Percentiles rank a stretch among this genome's conserved stretches.
Conservation (phyloP, 2,329 filamentous ascomycete species). For the Ascochyta lentis region DNA sequence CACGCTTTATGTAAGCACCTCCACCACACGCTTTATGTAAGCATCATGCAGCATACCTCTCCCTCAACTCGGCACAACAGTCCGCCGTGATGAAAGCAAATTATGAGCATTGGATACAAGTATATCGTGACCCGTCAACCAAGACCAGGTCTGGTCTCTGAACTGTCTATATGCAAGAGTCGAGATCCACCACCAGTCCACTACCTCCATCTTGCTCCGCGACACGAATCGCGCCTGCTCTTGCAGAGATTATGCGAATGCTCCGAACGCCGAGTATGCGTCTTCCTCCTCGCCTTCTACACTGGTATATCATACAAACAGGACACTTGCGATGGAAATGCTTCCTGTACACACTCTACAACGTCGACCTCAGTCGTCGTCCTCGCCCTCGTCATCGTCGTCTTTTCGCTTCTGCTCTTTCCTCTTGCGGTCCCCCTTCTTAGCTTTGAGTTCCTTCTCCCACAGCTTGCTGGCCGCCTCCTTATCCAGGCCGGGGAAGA, state of each 20-base stretch:
- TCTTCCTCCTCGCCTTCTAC: neutral
- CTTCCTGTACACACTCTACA: neutral
- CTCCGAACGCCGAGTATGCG: constrained; percentile 12
- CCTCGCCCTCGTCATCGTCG: constrained; percentile 55
- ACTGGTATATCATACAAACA: constrained; percentile 4
- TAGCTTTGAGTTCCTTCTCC: constrained; percentile 64
- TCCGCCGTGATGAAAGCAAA: too few species aligned
- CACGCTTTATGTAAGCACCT: neutral
- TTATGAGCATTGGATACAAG: too few species aligned
- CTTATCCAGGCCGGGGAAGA: constrained; percentile 82
- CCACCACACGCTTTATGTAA: neutral
- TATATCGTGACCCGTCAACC: too few species aligned
- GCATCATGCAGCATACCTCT: neutral
- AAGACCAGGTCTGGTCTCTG: too few species aligned
- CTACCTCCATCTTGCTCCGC: neutral
- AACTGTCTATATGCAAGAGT: constrained; percentile 10
- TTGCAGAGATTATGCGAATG: neutral
- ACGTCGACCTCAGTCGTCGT: constrained; percentile 36
- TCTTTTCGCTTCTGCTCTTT: constrained; percentile 46
- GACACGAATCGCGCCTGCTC: neutral
- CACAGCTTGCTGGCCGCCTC: constrained; percentile 75
- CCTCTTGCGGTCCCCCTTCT: constrained; percentile 46
- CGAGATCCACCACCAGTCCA: neutral
- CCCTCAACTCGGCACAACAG: too few species aligned
- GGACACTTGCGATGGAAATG: too few species aligned